Conservation (phyloP, 306 rosid species). For the Sesbania bispinosa region DNA sequence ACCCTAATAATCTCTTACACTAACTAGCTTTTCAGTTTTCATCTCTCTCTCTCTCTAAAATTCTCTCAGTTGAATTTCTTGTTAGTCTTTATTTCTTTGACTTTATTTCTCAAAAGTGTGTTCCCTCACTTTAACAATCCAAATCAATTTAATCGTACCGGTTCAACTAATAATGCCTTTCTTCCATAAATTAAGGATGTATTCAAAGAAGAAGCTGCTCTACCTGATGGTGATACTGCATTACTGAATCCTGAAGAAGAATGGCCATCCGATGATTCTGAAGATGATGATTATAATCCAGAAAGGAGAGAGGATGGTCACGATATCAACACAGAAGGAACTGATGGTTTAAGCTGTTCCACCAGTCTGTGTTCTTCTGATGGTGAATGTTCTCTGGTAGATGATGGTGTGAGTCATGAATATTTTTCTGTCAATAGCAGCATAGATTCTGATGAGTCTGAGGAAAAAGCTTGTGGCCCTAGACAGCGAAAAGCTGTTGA, state of each 20-base stretch:
- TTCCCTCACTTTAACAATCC: background rate
- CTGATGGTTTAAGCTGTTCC: slow-evolving; percentile 42
- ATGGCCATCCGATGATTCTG: slow-evolving; percentile 96
- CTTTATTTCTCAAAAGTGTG: too few relatives aligned
- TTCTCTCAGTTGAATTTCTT: too few relatives aligned
- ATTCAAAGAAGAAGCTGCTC: slow-evolving; percentile 86
- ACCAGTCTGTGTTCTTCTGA: slow-evolving; percentile 53
- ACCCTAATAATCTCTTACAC: background rate
- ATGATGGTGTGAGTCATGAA: slow-evolving; percentile 37
- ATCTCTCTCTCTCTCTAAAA: background rate
- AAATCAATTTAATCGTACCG: background rate
- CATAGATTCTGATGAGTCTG: slow-evolving; percentile 66
- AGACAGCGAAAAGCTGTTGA: slow-evolving; percentile 76
- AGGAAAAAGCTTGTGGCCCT: slow-evolving; percentile 50
- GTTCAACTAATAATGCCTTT: slow-evolving; percentile 9
- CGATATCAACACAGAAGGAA: slow-evolving; percentile 40
- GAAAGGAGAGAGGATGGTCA: slow-evolving; percentile 53
- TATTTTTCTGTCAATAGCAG: slow-evolving; percentile 33
- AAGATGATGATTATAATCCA: slow-evolving; percentile 86
- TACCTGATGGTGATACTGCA: slow-evolving; percentile 52
- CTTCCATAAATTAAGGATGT: slow-evolving; percentile 51
- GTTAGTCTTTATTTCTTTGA: too few relatives aligned
- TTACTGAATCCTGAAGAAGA: slow-evolving; percentile 61
- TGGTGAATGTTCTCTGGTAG: slow-evolving; percentile 33
- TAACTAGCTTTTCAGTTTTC: background rate